Evolutionary conservation across 768 basidiomycete species (phyloP), one percentile per base, ranked within the genome.

Genomic region (Suillus paluster): DNA sequence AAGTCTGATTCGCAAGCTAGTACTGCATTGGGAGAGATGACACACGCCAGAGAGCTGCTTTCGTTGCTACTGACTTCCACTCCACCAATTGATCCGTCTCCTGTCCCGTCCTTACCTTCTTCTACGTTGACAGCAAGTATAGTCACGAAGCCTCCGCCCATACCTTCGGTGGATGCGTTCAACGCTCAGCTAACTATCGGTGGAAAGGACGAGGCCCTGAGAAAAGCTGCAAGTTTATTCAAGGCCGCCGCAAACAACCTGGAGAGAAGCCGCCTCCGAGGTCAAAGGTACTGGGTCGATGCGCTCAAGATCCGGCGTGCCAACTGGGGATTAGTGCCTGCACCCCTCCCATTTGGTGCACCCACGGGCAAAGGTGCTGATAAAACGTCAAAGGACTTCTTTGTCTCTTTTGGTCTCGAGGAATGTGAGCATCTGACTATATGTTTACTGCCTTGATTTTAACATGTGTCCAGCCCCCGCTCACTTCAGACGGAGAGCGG

Each of bases 301-400:
- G 93, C 93, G 4, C 79, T 95, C 50, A 89, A 85, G 70, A 87
- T 91, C 49, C 79, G 93, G 64, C 77, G 84, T 67, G 86, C 82
- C 9, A 94, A 95, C 66, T 95, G 93, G 93, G 83, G 89, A 15
- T 76, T 95, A 38, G 84, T 89, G 46, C 90, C 92, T 36, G 90
- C 92, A 10, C 92, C 92, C 25, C 80, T 93, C 42, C 92, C 90
- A 15, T 76, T 78, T 44, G 91, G 91, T 42, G 83, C 88, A 27
- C 78, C 86, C 1, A 86, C 81, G 0, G 91, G 89, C 15, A 92
- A 91, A 74, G 90, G 90, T 30, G 85, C 88, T 9, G 92, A 94
- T 69, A 88, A 85, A 75, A 89, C 92, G 5, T 85, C 89, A 0
- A 92, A 88, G 66, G 93, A 95, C 67, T 92, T 94, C 68, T 73